These are phyloP conservation scores for Globisporangium apiculatum DNA, from an alignment of 352 stramenopile genomes.

Conservation along the genomic window DNA sequence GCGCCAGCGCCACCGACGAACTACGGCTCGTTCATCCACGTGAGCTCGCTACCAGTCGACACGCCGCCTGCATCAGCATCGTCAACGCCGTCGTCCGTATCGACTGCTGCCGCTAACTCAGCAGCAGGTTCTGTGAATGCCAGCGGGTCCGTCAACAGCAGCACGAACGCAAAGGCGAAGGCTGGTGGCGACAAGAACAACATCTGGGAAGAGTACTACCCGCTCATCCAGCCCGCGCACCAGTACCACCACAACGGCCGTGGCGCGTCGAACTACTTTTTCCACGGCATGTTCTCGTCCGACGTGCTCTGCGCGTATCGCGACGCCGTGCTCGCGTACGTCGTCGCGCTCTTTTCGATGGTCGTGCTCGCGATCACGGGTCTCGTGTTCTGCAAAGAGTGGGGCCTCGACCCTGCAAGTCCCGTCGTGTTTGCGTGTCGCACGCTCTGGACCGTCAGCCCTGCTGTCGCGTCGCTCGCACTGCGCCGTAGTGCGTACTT, in stretches of 20 bases:
- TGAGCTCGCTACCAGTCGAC: conserved; percentile 13
- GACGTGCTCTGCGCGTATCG: conserved; percentile 81
- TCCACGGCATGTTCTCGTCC: conserved; percentile 83
- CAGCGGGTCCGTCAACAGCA: neutral
- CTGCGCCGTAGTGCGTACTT: conserved; percentile 28
- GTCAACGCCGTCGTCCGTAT: neutral
- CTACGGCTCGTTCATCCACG: conserved; percentile 36
- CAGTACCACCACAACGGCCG: conserved; percentile 75
- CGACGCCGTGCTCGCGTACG: conserved; percentile 74
- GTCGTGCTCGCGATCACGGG: conserved; percentile 74
- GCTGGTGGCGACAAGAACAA: conserved; percentile 24
- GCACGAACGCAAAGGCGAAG: neutral
- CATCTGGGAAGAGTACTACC: conserved; percentile 88
- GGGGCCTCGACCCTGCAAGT: conserved; percentile 44
- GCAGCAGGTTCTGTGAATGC: neutral
- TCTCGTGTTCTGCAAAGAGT: conserved; percentile 82
- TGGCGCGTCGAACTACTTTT: conserved; percentile 79
- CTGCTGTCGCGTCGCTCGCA: conserved; percentile 57
- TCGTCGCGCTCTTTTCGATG: conserved; percentile 73
- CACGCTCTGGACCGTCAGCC: conserved; percentile 69
- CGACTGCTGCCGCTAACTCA: neutral
- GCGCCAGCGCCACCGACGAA: conserved; percentile 15
- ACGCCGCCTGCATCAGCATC: neutral
- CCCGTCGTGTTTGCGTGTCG: conserved; percentile 49
- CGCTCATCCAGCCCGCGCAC: conserved; percentile 75